Evolutionary conservation across 352 stramenopile species (phyloP).

Genomic region (Phytophthora pinifolia): DNA sequence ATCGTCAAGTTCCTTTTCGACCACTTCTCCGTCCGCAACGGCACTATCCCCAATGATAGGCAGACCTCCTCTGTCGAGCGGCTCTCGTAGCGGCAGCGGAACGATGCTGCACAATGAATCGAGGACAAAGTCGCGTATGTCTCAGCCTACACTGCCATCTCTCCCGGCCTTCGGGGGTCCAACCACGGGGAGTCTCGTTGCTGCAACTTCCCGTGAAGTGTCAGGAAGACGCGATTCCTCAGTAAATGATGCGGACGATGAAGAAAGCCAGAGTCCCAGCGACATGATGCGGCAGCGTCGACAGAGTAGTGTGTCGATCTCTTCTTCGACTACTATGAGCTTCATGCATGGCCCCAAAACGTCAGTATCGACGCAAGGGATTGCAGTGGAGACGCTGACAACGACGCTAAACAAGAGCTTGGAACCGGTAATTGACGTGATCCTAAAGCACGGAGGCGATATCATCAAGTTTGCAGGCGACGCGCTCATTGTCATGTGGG

Average conservation of each 20-base stretch:
- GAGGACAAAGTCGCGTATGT: constrained; percentile 20
- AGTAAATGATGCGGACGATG: constrained; percentile 6
- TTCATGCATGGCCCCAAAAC: constrained; percentile 57
- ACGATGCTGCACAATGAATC: constrained; percentile 9
- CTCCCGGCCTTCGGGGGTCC: constrained; percentile 7
- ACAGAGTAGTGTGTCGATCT: constrained; percentile 19
- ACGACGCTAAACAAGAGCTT: constrained; percentile 81
- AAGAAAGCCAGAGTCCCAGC: constrained; percentile 22
- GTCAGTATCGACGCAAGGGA: constrained; percentile 46
- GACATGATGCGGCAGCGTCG: constrained; percentile 46
- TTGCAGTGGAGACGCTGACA: constrained; percentile 70
- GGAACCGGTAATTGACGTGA: constrained; percentile 77
- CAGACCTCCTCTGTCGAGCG: constrained; percentile 1
- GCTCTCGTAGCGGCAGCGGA: constrained; percentile 13
- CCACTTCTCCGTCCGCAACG: constrained; percentile 3
- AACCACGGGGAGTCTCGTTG: constrained; percentile 3
- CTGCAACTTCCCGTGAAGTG: constrained; percentile 11
- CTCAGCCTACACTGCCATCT: constrained; percentile 14
- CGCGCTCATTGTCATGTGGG: constrained; percentile 81
- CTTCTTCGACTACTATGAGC: constrained; percentile 30
- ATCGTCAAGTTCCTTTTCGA: neutral
- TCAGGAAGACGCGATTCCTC: constrained; percentile 5
- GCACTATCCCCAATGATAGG: constrained; percentile 1
- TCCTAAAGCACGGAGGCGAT: constrained; percentile 67
- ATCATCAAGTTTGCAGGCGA: constrained; percentile 88